A percentile compares a stretch with the other conserved stretches of the same genome.
phyloP scores from a whole-genome alignment of 140 eudicot species.

The Ambrosia hybrid region DNA sequence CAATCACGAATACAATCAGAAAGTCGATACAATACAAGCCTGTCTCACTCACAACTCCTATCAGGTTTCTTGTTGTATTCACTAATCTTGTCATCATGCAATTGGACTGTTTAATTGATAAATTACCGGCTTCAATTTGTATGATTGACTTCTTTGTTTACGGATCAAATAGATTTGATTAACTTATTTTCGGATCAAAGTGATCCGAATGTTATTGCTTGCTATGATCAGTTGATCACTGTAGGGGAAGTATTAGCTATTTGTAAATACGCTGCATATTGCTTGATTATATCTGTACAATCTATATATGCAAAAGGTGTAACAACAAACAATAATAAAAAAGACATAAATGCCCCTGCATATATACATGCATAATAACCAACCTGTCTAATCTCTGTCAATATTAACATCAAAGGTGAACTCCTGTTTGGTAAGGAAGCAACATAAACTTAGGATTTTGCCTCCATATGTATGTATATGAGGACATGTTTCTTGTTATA shows the following conservation, averaged over 20 bases:
- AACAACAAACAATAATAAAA: not conserved
- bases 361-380: no score
- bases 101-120: not conserved
- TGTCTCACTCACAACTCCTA: not conserved
- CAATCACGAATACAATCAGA: not conserved
- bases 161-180: not conserved
- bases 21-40: no score
- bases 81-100: not conserved
- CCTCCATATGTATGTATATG: conserved; percentile 24
- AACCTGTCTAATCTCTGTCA: not conserved
- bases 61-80: conserved; percentile 22
- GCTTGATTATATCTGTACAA: no score
- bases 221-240: no score
- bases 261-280: no score
- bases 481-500: conserved; percentile 28
- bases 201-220: no score
- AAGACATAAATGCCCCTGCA: no score
- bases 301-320: no score
- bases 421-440: not conserved
- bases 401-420: not conserved
- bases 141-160: not conserved
- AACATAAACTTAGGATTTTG: conserved; percentile 5
- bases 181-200: no score
- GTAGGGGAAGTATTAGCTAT: no score
- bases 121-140: not conserved